Percentiles rank a stretch among this genome's conserved stretches.
phyloP scores from a whole-genome alignment of 371 early-diverging fungal species.

The Chytridium lagenaria region DNA sequence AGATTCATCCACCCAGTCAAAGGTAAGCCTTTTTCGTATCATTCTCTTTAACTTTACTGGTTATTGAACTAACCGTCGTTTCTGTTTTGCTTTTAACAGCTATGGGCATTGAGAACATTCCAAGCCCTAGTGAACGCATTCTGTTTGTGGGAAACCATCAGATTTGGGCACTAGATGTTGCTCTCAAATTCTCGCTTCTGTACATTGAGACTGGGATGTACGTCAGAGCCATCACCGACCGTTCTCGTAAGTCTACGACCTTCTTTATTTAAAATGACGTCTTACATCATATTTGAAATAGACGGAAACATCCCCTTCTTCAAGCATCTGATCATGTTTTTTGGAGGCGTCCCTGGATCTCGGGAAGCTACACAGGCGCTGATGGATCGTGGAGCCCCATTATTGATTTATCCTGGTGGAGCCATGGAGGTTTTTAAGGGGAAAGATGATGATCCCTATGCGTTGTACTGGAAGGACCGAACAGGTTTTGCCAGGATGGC shows the following conservation, averaged over 20 bases:
- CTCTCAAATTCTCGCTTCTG: conserved; percentile 21
- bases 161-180: conserved; percentile 19
- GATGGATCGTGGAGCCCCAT: conserved; percentile 26
- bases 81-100: too few relatives aligned
- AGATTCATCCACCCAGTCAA: conserved; percentile 15
- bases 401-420: conserved; percentile 34
- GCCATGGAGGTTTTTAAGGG: conserved; percentile 22
- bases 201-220: conserved; percentile 21
- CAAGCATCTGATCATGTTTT: conserved; percentile 12
- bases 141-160: conserved; percentile 35
- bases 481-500: conserved; percentile 32
- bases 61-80: too few relatives aligned
- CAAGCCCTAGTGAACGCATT: neutral
- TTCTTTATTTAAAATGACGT: neutral
- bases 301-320: conserved; percentile 14
- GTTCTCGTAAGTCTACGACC: conserved; percentile 17
- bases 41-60: too few relatives aligned
- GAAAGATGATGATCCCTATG: conserved; percentile 20
- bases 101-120: conserved; percentile 7
- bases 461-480: conserved; percentile 29
- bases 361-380: conserved; percentile 6
- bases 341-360: conserved; percentile 29
- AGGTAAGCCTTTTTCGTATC: too few relatives aligned
- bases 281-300: conserved; percentile 2
- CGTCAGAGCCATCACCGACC: conserved; percentile 22